phyloP scores from a whole-genome alignment of 2,329 filamentous ascomycete species.

The Metarhizium brunneum region DNA sequence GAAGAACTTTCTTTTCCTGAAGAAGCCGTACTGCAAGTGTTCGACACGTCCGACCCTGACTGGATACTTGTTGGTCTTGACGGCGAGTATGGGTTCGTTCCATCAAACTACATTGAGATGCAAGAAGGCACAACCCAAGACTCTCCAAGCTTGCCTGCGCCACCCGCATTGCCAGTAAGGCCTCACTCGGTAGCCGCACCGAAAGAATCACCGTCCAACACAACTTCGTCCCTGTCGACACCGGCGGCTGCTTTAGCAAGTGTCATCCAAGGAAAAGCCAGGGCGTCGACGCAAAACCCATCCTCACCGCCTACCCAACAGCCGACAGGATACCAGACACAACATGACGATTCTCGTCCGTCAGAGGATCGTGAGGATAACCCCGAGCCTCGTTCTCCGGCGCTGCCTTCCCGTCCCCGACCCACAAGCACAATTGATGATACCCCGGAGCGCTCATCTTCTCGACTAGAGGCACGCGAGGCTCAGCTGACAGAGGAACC shows the following conservation, averaged over 20 bases:
- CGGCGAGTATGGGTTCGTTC: conserved; percentile 86
- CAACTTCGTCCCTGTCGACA: conserved; percentile 22
- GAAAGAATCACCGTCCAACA: conserved; percentile 19
- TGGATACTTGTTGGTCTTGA: conserved; percentile 89
- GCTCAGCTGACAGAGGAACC: conserved; percentile 24
- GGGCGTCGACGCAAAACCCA: conserved; percentile 20
- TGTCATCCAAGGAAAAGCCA: conserved; percentile 40
- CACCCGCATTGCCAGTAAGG: conserved; percentile 36
- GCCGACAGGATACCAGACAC: conserved; percentile 14
- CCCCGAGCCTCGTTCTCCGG: conserved; percentile 24
- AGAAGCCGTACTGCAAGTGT: conserved; percentile 74
- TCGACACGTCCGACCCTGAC: conserved; percentile 84
- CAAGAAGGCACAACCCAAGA: conserved; percentile 34
- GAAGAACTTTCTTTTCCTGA: conserved; percentile 95
- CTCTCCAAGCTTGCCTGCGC: conserved; percentile 22
- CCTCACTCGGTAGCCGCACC: conserved; percentile 24
- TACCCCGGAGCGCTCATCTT: neutral
- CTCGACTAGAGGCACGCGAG: neutral
- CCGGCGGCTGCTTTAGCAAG: conserved; percentile 47
- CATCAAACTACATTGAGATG: conserved; percentile 89
- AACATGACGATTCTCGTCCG: conserved; percentile 16
- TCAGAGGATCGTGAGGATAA: conserved; percentile 23
- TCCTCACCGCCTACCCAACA: conserved; percentile 16
- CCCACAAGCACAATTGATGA: neutral
- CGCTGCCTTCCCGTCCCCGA: conserved; percentile 28